These are phyloP conservation scores for Verruconis gallopava DNA, from an alignment of 2,329 filamentous ascomycete genomes.

Conservation along the genomic window DNA sequence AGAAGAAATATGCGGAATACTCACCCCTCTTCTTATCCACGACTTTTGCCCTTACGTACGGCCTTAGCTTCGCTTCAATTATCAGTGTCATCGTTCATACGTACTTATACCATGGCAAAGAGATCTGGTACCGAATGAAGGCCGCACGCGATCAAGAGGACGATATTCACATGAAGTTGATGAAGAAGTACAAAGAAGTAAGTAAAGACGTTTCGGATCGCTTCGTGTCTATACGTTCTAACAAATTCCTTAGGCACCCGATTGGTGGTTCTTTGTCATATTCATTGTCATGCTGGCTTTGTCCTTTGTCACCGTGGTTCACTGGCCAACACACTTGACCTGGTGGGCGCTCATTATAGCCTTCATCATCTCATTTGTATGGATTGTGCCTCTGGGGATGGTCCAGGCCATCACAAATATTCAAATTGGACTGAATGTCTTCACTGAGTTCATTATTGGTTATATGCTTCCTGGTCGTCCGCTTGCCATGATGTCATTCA, in stretches of 20 bases:
- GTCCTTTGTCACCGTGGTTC: slow-evolving; percentile 18
- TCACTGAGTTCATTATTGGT: slow-evolving; percentile 36
- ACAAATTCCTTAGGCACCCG: too few relatives aligned
- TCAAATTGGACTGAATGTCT: slow-evolving; percentile 38
- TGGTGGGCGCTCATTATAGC: slow-evolving; percentile 40
- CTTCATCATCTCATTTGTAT: slow-evolving; percentile 26
- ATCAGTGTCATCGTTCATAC: slow-evolving; percentile 24
- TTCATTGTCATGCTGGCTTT: slow-evolving; percentile 36
- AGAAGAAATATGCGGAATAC: slow-evolving; percentile 21
- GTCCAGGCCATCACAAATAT: slow-evolving; percentile 48
- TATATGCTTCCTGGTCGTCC: slow-evolving; percentile 36
- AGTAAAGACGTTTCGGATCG: too few relatives aligned
- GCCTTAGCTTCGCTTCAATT: slow-evolving; percentile 25
- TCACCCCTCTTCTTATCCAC: slow-evolving; percentile 26
- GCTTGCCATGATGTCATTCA: slow-evolving; percentile 40
- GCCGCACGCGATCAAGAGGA: slow-evolving; percentile 18
- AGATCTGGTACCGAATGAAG: slow-evolving; percentile 26
- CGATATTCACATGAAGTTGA: slow-evolving; percentile 23
- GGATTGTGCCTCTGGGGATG: slow-evolving; percentile 42
- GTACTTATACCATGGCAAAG: slow-evolving; percentile 23
- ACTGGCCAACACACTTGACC: slow-evolving; percentile 28
- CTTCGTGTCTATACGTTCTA: background rate
- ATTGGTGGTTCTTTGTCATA: slow-evolving; percentile 34
- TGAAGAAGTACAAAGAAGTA: slow-evolving; percentile 21
- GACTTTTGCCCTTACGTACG: slow-evolving; percentile 26